Percentiles rank a stretch among this genome's conserved stretches.
Conservation (phyloP, 257 asterid species). For the Jaltomata sinuosa region DNA sequence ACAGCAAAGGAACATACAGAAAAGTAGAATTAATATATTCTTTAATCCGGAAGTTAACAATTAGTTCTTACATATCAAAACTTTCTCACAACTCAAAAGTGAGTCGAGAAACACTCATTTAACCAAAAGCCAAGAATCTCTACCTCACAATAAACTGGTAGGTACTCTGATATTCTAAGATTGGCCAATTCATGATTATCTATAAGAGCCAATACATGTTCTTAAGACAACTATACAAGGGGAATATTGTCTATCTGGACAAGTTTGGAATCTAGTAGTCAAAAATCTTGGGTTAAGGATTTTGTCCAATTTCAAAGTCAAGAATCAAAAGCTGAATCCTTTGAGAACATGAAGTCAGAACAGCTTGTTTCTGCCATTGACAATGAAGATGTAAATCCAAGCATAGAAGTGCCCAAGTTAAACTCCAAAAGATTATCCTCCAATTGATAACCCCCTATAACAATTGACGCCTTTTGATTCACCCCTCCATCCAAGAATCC, state of each 20-base stretch:
- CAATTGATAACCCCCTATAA: slow-evolving; percentile 66
- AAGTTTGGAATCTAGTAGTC: not conserved
- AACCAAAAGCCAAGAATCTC: not conserved
- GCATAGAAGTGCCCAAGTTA: slow-evolving; percentile 61
- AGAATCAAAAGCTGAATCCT: not conserved
- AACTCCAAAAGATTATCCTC: slow-evolving; percentile 70
- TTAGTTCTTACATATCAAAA: not conserved
- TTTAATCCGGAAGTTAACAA: not conserved
- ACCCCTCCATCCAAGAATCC: slow-evolving; percentile 80
- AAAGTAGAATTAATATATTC: not conserved
- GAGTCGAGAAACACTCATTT: not conserved
- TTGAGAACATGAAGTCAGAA: slow-evolving; percentile 24
- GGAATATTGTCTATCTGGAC: not conserved
- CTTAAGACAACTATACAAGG: not conserved
- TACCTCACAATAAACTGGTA: not conserved
- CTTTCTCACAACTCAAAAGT: not conserved
- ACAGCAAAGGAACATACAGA: not conserved
- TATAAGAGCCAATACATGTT: not conserved
- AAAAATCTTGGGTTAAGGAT: not conserved
- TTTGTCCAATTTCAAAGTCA: not conserved
- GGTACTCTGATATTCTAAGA: not conserved
- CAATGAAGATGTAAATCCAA: slow-evolving; percentile 56
- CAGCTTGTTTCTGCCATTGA: slow-evolving; percentile 26
- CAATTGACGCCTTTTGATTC: slow-evolving; percentile 39
- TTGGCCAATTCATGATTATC: not conserved